Evolutionary conservation across 768 basidiomycete genomes (phyloP), one percentile per base, ranked within the genome.

Genomic region (Neoboletus magnificus): DNA sequence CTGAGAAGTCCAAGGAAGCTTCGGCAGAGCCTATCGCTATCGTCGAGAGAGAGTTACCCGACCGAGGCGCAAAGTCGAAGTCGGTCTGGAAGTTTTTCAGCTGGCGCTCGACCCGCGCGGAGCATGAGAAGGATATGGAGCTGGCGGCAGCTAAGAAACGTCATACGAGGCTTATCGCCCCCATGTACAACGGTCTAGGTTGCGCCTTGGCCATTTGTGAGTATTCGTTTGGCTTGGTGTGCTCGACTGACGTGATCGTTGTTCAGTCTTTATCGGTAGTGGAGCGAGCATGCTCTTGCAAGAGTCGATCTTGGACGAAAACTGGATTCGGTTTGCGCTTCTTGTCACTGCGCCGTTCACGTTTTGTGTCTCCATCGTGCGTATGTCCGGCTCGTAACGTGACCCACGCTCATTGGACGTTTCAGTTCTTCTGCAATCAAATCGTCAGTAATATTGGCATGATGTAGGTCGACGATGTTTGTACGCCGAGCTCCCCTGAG

Each of bases 361-460:
- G 7, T 81, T 89, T 60, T 92, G 89, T 56, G 79, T 94, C 8
- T 83, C 87, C 3, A 67, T 92, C 63, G 89, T 89, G 64, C 69
- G 84, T 75, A 2, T 48, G 45, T 43, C 27, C 36, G 10, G 6
- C 2, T 55, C 50, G 22, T 18, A 2, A 18, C 27, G 11, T 25
- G 36, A 44, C 44, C 35, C 29, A 27, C 39, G 33, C 53, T 55
- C 32, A 60, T 50, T 22, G 49, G 30, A 33, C 10, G 48, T 41
- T 50, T 5, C 8, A 91, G 87, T 91, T 91, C 76, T 91, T 91
- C 66, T 77, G 83, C 15, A 73, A 86, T 30, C 87, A 89, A 70
- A 80, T 89, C 35, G 60, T 91, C 30, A 72, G 78, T n/a, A 85
- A 82, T 53, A 45, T 89, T 29, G 76, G 81, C 13, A 88, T 84